Base-by-base conservation (phyloP, 192 early-diverging fungal genomes). In the Kickxella alabastrina region DNA sequence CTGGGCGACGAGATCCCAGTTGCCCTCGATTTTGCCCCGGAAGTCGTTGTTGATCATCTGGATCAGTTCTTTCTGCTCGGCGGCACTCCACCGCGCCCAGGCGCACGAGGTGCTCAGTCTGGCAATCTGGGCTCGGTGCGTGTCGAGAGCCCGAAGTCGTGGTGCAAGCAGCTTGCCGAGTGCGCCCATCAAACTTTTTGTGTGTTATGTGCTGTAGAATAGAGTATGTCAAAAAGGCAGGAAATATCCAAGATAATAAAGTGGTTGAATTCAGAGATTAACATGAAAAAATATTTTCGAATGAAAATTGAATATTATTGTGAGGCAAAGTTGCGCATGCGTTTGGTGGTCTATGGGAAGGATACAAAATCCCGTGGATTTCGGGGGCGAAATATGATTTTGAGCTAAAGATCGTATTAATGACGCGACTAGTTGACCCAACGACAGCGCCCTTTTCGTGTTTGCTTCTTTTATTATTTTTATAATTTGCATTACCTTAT, bases 1-100 rank as follows among this genome's bases (percentile, higher is more conserved):
- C 12, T 39, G 35, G 50, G 28, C 38, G 15, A 52, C 50, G n/a
- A 24, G n/a, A 12, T 52, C 50, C 50, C 50, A 52, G 26, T 52
- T 38, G 26, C 50, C 50, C 4, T 23, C 26, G 17, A 52, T 26
- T 31, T 52, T 52, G 15, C 50, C 50, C 28, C 38, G 22, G 26
- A 28, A 31, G 10, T 26, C 37, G 23, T 14, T 28, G 50, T 52
- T 42, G 22, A 52, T 41, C 25, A 52, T 35, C 9, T 39, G 15
- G 10, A 52, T 39, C 21, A 52, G 50, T 18, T 25, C 23, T 17
- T 25, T 39, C 21, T 52, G 35, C 26, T 52, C 50, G 26, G 15
- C 15, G 24, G 6, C 39, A 21, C 15, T 12, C 25, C 38, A 39
- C 38, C 7, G 14, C 13, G 24, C 13, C 18, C 38, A 26, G n/a